Percentiles rank a stretch among this genome's conserved stretches.
Conservation (phyloP, 805 yeast genomes). For the Kodamaea hsintzibuensis region DNA sequence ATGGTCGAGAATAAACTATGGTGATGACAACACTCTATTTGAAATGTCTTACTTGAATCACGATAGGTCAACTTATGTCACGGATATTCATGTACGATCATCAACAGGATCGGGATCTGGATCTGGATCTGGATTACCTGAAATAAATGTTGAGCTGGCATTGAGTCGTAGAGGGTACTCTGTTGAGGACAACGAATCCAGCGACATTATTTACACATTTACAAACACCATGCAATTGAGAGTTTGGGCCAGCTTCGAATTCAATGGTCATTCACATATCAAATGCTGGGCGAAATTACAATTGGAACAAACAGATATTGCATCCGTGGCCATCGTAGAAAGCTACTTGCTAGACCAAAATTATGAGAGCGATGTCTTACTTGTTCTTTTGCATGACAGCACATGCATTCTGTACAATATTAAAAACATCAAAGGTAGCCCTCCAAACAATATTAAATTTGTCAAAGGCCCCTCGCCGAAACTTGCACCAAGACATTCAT, state of each 20-base stretch:
- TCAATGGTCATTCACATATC: constrained; percentile 56
- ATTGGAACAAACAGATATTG: constrained; percentile 17
- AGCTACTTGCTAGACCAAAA: constrained; percentile 16
- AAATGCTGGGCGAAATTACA: constrained; percentile 56
- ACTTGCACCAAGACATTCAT: constrained; percentile 6
- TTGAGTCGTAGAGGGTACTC: constrained; percentile 18
- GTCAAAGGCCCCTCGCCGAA: constrained; percentile 9
- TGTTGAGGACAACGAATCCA: constrained; percentile 34
- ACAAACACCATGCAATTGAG: constrained; percentile 59
- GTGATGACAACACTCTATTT: constrained; percentile 55
- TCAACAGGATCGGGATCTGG: neutral
- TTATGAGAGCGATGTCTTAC: neutral
- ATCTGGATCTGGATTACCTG: neutral
- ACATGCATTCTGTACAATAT: constrained; percentile 4
- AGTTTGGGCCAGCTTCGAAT: constrained; percentile 68
- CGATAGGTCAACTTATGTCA: constrained; percentile 48
- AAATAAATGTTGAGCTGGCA: constrained; percentile 2
- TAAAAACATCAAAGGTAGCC: constrained; percentile 48
- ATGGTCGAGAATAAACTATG: constrained; percentile 76
- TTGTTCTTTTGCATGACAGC: constrained; percentile 1
- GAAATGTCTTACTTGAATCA: constrained; percentile 72
- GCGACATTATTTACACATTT: constrained; percentile 58
- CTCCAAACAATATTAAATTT: constrained; percentile 54
- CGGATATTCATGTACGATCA: constrained; percentile 40
- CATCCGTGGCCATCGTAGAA: constrained; percentile 36